A percentile compares a stretch with the other conserved stretches of the same genome.
phyloP scores from a whole-genome alignment of 139 green algal genomes.

The Coelastrella sp. region DNA sequence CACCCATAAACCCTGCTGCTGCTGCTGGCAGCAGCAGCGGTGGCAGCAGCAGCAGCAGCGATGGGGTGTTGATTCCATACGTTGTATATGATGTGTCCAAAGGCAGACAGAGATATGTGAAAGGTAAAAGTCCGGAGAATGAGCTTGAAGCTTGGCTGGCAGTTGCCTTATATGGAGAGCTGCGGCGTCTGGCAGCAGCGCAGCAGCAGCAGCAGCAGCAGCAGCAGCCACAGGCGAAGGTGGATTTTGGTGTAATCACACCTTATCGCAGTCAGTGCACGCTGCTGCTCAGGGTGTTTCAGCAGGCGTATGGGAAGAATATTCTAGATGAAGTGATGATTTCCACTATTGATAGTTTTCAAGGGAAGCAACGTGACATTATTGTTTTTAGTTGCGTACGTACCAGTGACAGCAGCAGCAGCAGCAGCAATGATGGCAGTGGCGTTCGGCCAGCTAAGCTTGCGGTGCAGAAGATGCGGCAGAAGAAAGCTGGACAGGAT shows the following conservation, averaged over 20 bases:
- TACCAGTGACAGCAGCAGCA: slow-evolving; percentile 41
- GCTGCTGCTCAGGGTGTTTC: slow-evolving; percentile 74
- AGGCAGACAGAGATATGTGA: slow-evolving; percentile 57
- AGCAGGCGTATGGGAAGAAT: slow-evolving; percentile 57
- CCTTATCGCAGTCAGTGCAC: slow-evolving; percentile 86
- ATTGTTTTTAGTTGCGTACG: slow-evolving; percentile 94
- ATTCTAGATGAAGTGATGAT: slow-evolving; percentile 75
- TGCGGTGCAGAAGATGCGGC: slow-evolving; percentile 14
- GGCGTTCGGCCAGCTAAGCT: slow-evolving; percentile 1
- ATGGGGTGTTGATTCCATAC: slow-evolving; percentile 86
- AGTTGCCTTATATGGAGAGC: slow-evolving; percentile 76
- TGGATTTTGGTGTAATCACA: slow-evolving; percentile 81
- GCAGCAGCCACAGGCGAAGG: neutral
- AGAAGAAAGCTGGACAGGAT: slow-evolving; percentile 1
- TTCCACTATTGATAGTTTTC: slow-evolving; percentile 93
- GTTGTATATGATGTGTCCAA: slow-evolving; percentile 86
- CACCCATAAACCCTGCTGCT: neutral
- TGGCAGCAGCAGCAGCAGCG: slow-evolving; percentile 48
- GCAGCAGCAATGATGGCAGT: slow-evolving; percentile 34
- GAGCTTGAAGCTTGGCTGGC: slow-evolving; percentile 80
- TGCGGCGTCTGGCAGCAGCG: slow-evolving; percentile 55
- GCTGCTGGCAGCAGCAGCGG: slow-evolving; percentile 16
- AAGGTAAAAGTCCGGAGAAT: slow-evolving; percentile 17
- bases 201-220: slow-evolving; percentile 35
- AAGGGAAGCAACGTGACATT: slow-evolving; percentile 92